Conservation (phyloP, 1,139 yeast species). For the Candida dubliniensis region DNA sequence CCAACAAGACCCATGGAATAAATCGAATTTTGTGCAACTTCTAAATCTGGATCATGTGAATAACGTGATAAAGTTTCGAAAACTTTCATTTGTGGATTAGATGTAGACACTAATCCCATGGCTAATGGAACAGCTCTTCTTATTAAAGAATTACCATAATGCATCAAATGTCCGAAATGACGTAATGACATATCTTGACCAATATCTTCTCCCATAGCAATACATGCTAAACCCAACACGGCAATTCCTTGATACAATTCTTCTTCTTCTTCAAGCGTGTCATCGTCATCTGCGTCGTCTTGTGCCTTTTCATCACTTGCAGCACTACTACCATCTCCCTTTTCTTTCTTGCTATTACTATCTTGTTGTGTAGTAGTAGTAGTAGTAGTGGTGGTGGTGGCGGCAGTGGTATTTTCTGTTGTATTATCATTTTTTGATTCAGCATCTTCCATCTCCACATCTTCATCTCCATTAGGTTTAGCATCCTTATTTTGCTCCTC, state of each 20-base stretch:
- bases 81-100: constrained; percentile 96
- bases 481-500: constrained; percentile 30
- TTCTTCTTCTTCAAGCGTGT: constrained; percentile 49
- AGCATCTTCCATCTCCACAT: constrained; percentile 24
- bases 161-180: constrained; percentile 97
- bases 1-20: constrained; percentile 98
- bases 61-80: constrained; percentile 94
- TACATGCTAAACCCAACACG: constrained; percentile 89
- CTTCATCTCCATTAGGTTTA: constrained; percentile 19
- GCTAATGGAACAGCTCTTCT: constrained; percentile 97
- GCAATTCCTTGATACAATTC: constrained; percentile 84
- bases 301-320: constrained; percentile 19
- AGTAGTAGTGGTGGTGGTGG: constrained; percentile 3
- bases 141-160: constrained; percentile 89
- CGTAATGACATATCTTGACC: constrained; percentile 98
- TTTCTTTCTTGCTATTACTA: too few relatives aligned
- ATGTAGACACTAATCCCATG: constrained; percentile 90
- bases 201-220: constrained; percentile 97
- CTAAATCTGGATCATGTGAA: constrained; percentile 93
- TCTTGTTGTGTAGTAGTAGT: too few relatives aligned
- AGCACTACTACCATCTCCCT: constrained; percentile 4
- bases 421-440: constrained; percentile 7
- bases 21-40: constrained; percentile 93
- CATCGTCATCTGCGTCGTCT: constrained; percentile 22
- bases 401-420: constrained; percentile 17